Conservation (phyloP, 2,329 filamentous ascomycete genomes). For the Fusarium paranaense region DNA sequence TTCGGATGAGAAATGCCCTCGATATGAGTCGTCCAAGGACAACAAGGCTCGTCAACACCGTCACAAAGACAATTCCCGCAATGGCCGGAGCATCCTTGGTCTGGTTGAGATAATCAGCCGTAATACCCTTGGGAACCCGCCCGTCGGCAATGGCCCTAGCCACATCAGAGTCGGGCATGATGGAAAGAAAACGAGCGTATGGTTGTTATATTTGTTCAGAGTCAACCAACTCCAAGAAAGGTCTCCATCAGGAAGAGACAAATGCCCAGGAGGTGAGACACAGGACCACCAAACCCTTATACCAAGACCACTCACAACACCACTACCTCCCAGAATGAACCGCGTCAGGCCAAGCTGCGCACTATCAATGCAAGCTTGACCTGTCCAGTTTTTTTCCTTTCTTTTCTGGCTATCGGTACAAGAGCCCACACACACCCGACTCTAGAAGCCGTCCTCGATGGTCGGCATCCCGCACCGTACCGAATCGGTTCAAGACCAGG, state of each 20-base stretch:
- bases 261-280: background rate
- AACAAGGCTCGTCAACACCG: conserved; percentile 48
- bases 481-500: background rate
- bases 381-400: background rate
- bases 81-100: conserved; percentile 53
- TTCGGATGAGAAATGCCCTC: conserved; percentile 50
- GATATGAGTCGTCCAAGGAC: conserved; percentile 51
- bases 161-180: conserved; percentile 44
- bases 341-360: background rate
- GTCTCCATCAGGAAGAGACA: background rate
- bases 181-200: background rate
- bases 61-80: conserved; percentile 53
- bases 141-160: conserved; percentile 50
- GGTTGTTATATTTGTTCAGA: background rate
- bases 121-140: conserved; percentile 50
- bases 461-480: background rate
- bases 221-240: conserved; percentile 12
- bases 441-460: background rate
- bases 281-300: conserved; percentile 24
- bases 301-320: background rate
- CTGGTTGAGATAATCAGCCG: conserved; percentile 50
- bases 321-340: background rate
- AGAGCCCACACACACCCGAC: background rate
- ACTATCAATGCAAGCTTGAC: background rate
- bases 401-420: background rate